These are phyloP conservation scores for Leishmania major DNA, from an alignment of 208 protist genomes.

Conservation along the genomic window DNA sequence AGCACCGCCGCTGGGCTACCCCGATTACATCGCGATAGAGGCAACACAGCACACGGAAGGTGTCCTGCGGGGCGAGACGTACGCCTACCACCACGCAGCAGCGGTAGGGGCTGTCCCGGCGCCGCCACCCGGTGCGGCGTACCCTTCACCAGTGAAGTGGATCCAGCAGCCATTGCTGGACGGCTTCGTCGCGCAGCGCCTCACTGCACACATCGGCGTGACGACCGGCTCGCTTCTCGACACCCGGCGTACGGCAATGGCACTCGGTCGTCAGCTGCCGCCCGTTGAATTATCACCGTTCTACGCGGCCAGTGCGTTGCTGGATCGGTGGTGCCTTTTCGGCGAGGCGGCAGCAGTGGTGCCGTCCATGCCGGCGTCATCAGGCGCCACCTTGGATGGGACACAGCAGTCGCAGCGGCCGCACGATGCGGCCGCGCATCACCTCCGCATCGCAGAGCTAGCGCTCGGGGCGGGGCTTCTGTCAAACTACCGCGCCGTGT, in stretches of 20 bases:
- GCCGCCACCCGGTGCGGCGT: constrained; percentile 5
- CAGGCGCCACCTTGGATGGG: background rate
- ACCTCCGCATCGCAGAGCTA: constrained; percentile 41
- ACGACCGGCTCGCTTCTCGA: constrained; percentile 37
- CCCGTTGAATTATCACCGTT: constrained; percentile 68
- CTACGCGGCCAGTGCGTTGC: constrained; percentile 53
- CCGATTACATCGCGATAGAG: constrained; percentile 47
- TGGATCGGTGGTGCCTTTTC: constrained; percentile 77
- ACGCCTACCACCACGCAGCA: constrained; percentile 33
- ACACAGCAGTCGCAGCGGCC: background rate
- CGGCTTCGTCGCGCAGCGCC: constrained; percentile 63
- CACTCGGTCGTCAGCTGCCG: constrained; percentile 39
- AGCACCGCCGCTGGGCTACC: constrained; percentile 47
- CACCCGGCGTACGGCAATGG: constrained; percentile 26
- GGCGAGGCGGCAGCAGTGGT: constrained; percentile 31
- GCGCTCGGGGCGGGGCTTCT: constrained; percentile 45
- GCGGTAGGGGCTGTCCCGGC: background rate
- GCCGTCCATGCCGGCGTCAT: background rate
- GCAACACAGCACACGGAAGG: constrained; percentile 50
- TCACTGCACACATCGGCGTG: constrained; percentile 55
- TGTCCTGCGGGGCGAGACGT: constrained; percentile 45
- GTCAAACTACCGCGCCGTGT: constrained; percentile 44
- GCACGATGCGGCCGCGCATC: constrained; percentile 21
- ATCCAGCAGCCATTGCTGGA: constrained; percentile 68
- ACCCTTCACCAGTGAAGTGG: constrained; percentile 42